A percentile compares a stretch with the other conserved stretches of the same genome.
phyloP scores from a whole-genome alignment of 257 asterid genomes.

The Ophiorrhiza pumila region DNA sequence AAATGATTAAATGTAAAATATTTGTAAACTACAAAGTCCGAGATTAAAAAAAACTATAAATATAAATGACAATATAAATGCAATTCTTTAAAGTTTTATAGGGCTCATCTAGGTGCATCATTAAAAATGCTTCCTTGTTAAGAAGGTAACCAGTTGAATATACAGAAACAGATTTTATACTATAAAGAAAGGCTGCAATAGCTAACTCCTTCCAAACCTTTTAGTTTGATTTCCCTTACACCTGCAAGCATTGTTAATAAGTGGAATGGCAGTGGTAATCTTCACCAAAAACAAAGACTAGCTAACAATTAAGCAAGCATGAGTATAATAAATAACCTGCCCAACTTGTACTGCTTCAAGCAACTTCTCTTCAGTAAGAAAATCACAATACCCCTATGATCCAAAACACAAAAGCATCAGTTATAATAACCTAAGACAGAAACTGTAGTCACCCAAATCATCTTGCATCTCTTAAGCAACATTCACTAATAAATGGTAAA shows the following conservation, averaged over 20 bases:
- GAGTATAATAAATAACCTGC: slow-evolving; percentile 50
- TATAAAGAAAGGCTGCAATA: neutral
- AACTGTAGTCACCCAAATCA: neutral
- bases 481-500: neutral
- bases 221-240: neutral
- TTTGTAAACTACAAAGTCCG: too few species aligned
- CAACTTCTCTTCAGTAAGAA: slow-evolving; percentile 92
- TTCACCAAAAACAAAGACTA: neutral
- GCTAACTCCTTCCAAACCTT: neutral
- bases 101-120: too few species aligned
- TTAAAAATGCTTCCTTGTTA: neutral
- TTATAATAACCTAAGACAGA: slow-evolving; percentile 4
- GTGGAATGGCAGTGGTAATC: neutral
- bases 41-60: too few species aligned
- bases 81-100: too few species aligned
- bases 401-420: slow-evolving; percentile 26
- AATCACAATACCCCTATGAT: slow-evolving; percentile 86
- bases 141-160: neutral
- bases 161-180: neutral
- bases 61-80: too few species aligned
- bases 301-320: neutral
- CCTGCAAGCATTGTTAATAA: neutral
- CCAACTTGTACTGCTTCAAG: slow-evolving; percentile 92
- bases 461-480: neutral
- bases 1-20: too few species aligned